phyloP scores from a whole-genome alignment of 1,139 yeast species.

The Kluyveromyces sp. region DNA sequence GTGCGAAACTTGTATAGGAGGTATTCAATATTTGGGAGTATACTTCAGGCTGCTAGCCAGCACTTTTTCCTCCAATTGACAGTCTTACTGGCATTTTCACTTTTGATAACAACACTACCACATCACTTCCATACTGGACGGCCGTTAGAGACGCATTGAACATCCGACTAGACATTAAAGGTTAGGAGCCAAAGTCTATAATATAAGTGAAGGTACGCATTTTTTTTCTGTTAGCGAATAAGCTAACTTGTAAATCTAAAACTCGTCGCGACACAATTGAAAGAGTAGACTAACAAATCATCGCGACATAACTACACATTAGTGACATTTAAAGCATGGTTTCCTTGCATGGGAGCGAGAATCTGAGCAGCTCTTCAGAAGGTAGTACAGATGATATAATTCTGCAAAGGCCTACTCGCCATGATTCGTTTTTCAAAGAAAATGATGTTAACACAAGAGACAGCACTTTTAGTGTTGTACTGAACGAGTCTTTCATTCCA shows the following conservation, averaged over 20 bases:
- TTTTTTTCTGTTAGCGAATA: no score
- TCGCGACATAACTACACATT: background rate
- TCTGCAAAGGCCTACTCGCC: background rate
- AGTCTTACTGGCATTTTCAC: no score
- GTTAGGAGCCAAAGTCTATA: no score
- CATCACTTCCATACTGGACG: no score
- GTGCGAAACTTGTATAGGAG: no score
- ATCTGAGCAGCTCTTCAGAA: constrained; percentile 1
- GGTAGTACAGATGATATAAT: constrained; percentile 1
- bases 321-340: background rate
- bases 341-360: background rate
- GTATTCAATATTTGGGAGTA: no score
- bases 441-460: background rate
- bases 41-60: background rate
- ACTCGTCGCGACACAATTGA: no score
- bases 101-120: no score
- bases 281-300: background rate
- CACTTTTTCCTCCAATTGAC: background rate
- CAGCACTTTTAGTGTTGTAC: constrained; percentile 1
- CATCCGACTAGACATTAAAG: no score
- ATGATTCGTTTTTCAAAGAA: constrained; percentile 5
- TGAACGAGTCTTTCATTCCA: constrained; percentile 1
- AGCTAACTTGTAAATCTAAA: no score
- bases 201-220: no score
- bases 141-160: no score